Conservation (phyloP, 768 basidiomycete genomes). For the Phylloporus rhodoxanthus region DNA sequence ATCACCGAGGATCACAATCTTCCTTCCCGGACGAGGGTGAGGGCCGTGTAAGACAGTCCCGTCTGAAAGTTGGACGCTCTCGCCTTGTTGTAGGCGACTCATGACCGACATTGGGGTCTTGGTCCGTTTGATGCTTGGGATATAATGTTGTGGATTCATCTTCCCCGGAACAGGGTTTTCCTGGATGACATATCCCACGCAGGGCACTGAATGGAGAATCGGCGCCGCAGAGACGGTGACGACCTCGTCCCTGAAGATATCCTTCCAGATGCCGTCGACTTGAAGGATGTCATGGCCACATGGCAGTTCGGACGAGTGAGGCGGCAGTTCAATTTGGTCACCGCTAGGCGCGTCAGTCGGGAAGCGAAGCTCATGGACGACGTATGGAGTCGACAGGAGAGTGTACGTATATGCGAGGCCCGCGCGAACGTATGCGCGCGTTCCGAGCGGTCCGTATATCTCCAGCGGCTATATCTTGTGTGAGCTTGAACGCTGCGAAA, state of each 20-base stretch:
- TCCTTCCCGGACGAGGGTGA: slow-evolving; percentile 57
- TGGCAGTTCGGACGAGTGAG: slow-evolving; percentile 49
- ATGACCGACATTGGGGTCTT: slow-evolving; percentile 64
- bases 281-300: slow-evolving; percentile 60
- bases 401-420: slow-evolving; percentile 67
- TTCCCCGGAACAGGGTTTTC: slow-evolving; percentile 75
- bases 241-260: slow-evolving; percentile 52
- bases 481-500: slow-evolving; percentile 8
- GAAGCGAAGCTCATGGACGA: slow-evolving; percentile 78
- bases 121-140: slow-evolving; percentile 64
- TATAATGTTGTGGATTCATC: slow-evolving; percentile 61
- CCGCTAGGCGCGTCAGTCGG: slow-evolving; percentile 50
- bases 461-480: slow-evolving; percentile 50
- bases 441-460: slow-evolving; percentile 83
- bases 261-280: slow-evolving; percentile 55
- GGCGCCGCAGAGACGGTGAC: slow-evolving; percentile 72
- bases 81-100: slow-evolving; percentile 60
- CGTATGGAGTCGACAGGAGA: slow-evolving; percentile 57
- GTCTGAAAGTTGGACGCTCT: slow-evolving; percentile 57
- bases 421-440: slow-evolving; percentile 71
- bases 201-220: slow-evolving; percentile 74
- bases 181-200: slow-evolving; percentile 69
- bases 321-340: slow-evolving; percentile 45
- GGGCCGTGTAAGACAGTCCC: slow-evolving; percentile 71
- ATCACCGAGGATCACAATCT: slow-evolving; percentile 79